These are phyloP conservation scores for Pythium apleroticum DNA, from an alignment of 352 stramenopile genomes.

Conservation along the genomic window DNA sequence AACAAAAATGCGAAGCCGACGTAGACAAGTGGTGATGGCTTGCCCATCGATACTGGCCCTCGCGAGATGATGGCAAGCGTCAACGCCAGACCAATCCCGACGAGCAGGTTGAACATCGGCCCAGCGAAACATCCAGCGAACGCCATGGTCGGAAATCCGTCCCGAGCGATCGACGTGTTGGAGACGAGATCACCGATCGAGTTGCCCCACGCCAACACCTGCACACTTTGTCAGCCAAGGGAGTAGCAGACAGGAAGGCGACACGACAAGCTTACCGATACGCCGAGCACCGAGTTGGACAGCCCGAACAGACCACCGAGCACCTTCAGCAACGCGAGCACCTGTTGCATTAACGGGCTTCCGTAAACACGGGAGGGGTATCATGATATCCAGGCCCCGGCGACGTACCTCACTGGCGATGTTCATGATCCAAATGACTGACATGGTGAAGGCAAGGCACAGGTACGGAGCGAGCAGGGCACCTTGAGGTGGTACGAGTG, in stretches of 20 bases:
- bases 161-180: conserved; percentile 74
- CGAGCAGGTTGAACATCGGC: conserved; percentile 79
- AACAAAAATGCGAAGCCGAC: conserved; percentile 70
- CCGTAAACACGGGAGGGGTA: no score
- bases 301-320: conserved; percentile 75
- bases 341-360: conserved; percentile 12
- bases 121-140: conserved; percentile 82
- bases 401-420: conserved; percentile 66
- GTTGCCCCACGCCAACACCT: conserved; percentile 81
- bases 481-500: conserved; percentile 41
- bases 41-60: conserved; percentile 54
- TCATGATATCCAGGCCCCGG: no score
- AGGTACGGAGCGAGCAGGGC: conserved; percentile 54
- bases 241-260: background rate
- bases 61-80: conserved; percentile 57
- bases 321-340: conserved; percentile 70
- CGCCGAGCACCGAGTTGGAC: conserved; percentile 69
- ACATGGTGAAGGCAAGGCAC: conserved; percentile 79
- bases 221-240: background rate
- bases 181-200: conserved; percentile 79
- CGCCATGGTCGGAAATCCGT: conserved; percentile 82
- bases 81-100: conserved; percentile 66
- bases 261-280: conserved; percentile 52
- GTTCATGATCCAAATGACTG: conserved; percentile 87
- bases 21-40: conserved; percentile 59